phyloP scores from a whole-genome alignment of 805 yeast genomes.

The Limtongozyma cylindracea region DNA sequence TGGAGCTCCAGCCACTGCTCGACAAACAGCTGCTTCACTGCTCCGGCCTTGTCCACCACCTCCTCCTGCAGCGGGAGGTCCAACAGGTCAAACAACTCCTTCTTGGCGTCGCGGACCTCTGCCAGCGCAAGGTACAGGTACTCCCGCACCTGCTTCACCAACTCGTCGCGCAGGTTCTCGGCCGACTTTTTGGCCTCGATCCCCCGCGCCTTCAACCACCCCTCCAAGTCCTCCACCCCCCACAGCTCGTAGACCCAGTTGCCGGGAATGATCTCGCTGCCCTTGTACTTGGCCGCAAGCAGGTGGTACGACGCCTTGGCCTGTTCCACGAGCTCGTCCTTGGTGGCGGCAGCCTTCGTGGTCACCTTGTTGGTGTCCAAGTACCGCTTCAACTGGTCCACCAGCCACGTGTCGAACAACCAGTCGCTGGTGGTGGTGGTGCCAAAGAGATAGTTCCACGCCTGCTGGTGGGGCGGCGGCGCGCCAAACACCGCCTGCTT shows the following conservation, averaged over 20 bases:
- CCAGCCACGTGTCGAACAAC: conserved; percentile 23
- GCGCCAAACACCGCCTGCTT: too few relatives aligned
- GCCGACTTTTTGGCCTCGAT: conserved; percentile 7
- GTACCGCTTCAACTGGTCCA: conserved; percentile 7
- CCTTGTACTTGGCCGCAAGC: conserved; percentile 10
- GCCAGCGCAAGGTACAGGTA: conserved; percentile 17
- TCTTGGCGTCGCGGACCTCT: conserved; percentile 6
- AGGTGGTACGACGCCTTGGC: conserved; percentile 15
- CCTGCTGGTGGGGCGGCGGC: too few relatives aligned
- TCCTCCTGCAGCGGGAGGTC: conserved; percentile 9
- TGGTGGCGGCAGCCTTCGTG: conserved; percentile 5
- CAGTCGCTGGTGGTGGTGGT: conserved; percentile 8
- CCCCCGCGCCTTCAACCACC: conserved; percentile 21
- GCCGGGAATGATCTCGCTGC: conserved; percentile 21
- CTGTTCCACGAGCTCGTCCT: conserved; percentile 14
- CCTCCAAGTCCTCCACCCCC: conserved; percentile 19
- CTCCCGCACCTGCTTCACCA: conserved; percentile 18
- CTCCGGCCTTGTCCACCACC: conserved; percentile 13
- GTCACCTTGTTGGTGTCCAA: conserved; percentile 8
- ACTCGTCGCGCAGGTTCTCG: conserved; percentile 16
- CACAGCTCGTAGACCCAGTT: conserved; percentile 26
- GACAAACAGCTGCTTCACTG: conserved; percentile 16
- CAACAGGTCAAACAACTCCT: conserved; percentile 14
- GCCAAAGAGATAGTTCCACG: too few relatives aligned
- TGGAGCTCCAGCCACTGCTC: conserved; percentile 28